Evolutionary conservation across 1,284 basidiomycete genomes (phyloP), one percentile per base, ranked within the genome.

Genomic region (Fomitopsis pinicola): DNA sequence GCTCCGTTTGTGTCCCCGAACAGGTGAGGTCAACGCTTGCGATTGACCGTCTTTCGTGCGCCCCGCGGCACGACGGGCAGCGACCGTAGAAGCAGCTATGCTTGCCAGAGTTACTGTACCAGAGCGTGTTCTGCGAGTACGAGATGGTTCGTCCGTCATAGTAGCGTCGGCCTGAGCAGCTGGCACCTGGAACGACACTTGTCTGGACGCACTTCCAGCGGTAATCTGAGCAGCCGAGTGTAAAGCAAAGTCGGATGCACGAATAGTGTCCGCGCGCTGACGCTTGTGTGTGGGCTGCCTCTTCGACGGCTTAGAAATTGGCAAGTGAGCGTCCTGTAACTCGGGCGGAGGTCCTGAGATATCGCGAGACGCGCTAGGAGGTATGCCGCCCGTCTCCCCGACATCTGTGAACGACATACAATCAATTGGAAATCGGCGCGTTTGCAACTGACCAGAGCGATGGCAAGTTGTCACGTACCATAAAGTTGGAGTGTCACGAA

Each of bases 241-340:
- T 9, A 63, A 64, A 17, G 65, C 48, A 55, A 74, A 80, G 66
- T 82, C 80, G 2, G 80, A 80, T 12, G 80, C 79, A 33, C 79
- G 76, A 54, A 82, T 80, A 12, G 80, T 82, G 57, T 79, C 79
- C 22, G 79, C 77, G 36, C 80, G 76, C 65, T 79, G 77, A 55
- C 80, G 73, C 15, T 73, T 70, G 28, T 63, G 63, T 50, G 68
- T 65, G 42, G 64, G 58, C 55, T 61, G 46, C 60, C 64, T 62
- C n/a, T 52, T 22, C 58, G 55, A 12, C 17, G 52, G n/a, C 36
- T 45, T 58, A 1, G 58, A 44, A 28, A 30, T 22, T 40, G 45
- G 28, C 17, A n/a, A 14, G n/a, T 50, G 30, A 17, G 42, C 17
- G 17, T 56, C 22, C 22, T 14, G 14, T 30, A 17, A 7, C 12